Base-by-base conservation (phyloP, 2,329 filamentous ascomycete species). In the Dothidotthia symphoricarpi region DNA sequence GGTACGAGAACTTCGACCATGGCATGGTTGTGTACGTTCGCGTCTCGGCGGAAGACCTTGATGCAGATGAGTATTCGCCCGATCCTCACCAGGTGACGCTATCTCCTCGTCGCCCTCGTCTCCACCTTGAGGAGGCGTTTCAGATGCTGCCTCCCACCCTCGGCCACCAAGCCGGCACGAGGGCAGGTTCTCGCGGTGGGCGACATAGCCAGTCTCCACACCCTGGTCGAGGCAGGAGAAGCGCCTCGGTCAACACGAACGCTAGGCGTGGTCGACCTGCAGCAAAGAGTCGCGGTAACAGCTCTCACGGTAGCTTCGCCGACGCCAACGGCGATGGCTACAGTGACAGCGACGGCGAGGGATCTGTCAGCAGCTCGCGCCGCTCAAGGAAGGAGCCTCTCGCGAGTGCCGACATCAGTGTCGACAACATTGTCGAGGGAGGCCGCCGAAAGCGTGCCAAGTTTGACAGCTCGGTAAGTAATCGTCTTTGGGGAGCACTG, bases 381-480 rank as follows among this genome's bases (percentile, higher is more conserved):
- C 86, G 86, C 66, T 80, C 78, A 55, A 89, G 87, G 67, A 82
- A 76, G 50, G 90, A 96, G 59, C 85, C 88, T 50, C 81, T 95
- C 58, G 89, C 88, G 32, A 96, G 88, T 64, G 95, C 93, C 12
- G 93, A 98, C 56, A 98, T 98, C 62, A 97, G 91, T 66, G 81
- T 96, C 54, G 90, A 96, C 56, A 98, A 98, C 66, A 97, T 98
- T 68, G 86, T 98, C 45, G 91, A 97, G 70, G 93, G 94, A 62
- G 90, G 91, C 53, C 85, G 93, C 68, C 84, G 93, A 64, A 96
- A 97, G 75, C 82, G 89, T 62, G 88, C 91, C 58, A 96, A 95
- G 70, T 84, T 84, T 72, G 91, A 97, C 69, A 97, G 91, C 74
- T 96, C 91, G 70, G 91, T 97, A 85, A 83, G 91, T 77, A 39